Percentiles rank a stretch among this genome's conserved stretches.
phyloP scores from a whole-genome alignment of 2,329 filamentous ascomycete genomes.

The Colletotrichum zoysiae region DNA sequence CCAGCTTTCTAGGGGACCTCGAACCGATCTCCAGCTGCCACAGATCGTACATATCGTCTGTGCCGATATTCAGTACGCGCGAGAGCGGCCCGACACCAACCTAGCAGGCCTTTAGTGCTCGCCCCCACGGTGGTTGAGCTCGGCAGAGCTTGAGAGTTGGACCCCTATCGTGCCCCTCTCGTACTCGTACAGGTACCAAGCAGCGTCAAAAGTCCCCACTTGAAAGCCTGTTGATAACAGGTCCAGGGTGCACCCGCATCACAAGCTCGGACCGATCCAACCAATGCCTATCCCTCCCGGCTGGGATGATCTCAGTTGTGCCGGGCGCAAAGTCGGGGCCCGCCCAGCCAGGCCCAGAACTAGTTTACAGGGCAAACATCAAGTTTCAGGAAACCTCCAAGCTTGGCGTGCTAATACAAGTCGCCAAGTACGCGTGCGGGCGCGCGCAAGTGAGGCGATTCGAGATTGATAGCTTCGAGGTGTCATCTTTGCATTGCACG shows the following conservation, averaged over 20 bases:
- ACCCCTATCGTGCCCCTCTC: slow-evolving; percentile 11
- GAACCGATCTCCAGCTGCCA: slow-evolving; percentile 8
- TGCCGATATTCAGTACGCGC: not conserved
- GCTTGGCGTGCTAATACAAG: not conserved
- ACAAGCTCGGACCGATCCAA: slow-evolving; percentile 19
- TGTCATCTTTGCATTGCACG: not conserved
- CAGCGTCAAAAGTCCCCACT: slow-evolving; percentile 10
- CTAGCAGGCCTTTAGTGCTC: not conserved
- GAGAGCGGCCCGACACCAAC: not conserved
- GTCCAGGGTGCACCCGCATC: slow-evolving; percentile 11
- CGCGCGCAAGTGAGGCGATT: slow-evolving; percentile 2
- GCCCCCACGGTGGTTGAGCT: not conserved
- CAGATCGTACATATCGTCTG: not conserved
- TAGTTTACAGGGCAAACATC: slow-evolving; percentile 7
- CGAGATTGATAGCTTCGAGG: not conserved
- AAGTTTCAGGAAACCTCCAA: slow-evolving; percentile 34
- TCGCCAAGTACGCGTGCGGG: not conserved
- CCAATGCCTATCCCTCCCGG: slow-evolving; percentile 4
- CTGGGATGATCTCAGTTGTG: slow-evolving; percentile 32
- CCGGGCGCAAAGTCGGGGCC: slow-evolving; percentile 22
- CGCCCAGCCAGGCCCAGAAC: slow-evolving; percentile 19
- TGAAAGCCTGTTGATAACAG: slow-evolving; percentile 14
- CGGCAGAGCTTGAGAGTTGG: slow-evolving; percentile 4
- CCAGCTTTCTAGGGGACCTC: slow-evolving; percentile 6
- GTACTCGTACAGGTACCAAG: slow-evolving; percentile 10